Evolutionary conservation across 108 stramenopile species (phyloP), one percentile per base, ranked within the genome.

Genomic region (Skeletonema grethae): DNA sequence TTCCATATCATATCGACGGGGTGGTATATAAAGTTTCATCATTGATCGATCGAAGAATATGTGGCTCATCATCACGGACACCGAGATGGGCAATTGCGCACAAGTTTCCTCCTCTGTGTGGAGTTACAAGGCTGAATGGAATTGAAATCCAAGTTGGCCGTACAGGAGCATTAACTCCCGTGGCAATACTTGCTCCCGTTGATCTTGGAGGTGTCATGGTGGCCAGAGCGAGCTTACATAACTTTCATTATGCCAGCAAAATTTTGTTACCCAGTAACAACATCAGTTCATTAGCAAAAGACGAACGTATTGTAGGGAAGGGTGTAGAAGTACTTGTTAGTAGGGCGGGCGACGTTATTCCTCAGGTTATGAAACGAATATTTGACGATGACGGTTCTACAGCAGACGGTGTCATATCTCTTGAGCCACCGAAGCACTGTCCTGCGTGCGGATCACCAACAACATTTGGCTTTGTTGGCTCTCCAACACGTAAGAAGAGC

Each of bases 41-140:
- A 9, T 56, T 76, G 7, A 45, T 31, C 2, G 43, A 87, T 61
- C 77, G 88, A 68, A 55, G 55, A 71, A 45, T 61, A 20, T 65
- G 92, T 58, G 97, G 97, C 18, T 72, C 80, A 7, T 89, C 92
- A 15, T 84, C 76, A 11, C 84, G 96, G 13, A 79, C 88, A 63
- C 97, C 97, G 15, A 86, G 92, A 64, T 95, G 95, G 96, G 95
- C 95, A 25, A 83, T 96, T 28, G 96, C 97, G 6, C 95, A 96
- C 79, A 98, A 98, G 67, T 98, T 97, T 73, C 86, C 88, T 18
- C 72, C 93, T 7, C 63, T 72, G 38, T 69, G 79, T 18, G 90
- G 73, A 13, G 81, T 94, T 4, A 95, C 96, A 3, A 68, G 63
- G 28, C 75, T 98, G 5, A 55, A 82, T 29, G 88, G 75, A 13